phyloP scores from a whole-genome alignment of 2,329 filamentous ascomycete genomes.

The Ophiocordyceps robertsii region DNA sequence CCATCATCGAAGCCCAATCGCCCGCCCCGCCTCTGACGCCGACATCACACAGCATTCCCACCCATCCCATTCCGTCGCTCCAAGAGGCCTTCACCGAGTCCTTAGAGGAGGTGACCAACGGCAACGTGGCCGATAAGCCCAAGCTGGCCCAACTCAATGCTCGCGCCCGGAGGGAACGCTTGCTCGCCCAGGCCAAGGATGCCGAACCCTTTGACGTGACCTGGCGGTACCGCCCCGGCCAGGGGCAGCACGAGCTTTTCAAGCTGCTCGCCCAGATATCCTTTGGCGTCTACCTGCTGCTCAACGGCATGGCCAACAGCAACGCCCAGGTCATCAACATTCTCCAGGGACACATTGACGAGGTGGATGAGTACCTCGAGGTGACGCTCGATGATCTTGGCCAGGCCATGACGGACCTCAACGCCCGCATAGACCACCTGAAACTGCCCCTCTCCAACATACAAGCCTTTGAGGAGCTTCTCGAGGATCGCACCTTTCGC shows the following conservation, averaged over 20 bases:
- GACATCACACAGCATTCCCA: conserved; percentile 11
- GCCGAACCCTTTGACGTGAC: conserved; percentile 58
- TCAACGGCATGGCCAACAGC: conserved; percentile 77
- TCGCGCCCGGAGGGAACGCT: conserved; percentile 46
- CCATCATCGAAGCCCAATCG: background rate
- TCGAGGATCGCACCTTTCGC: conserved; percentile 74
- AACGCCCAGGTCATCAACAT: conserved; percentile 80
- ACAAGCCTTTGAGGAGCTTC: conserved; percentile 71
- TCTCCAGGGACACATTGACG: conserved; percentile 81
- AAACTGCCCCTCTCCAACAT: conserved; percentile 75
- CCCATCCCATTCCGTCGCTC: conserved; percentile 62
- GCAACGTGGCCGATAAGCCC: conserved; percentile 29
- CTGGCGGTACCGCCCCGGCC: conserved; percentile 65
- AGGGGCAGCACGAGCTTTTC: conserved; percentile 74
- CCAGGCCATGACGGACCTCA: conserved; percentile 64
- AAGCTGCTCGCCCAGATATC: conserved; percentile 88
- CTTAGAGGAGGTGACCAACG: conserved; percentile 54
- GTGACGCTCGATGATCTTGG: conserved; percentile 75
- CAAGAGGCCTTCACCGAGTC: conserved; percentile 77
- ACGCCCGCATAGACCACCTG: conserved; percentile 65
- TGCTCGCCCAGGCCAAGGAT: conserved; percentile 55
- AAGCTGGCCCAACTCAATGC: conserved; percentile 41
- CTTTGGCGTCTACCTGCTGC: conserved; percentile 80
- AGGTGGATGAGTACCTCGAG: conserved; percentile 84
- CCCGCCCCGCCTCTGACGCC: background rate